Evolutionary conservation across 208 protist species (phyloP).

Genomic region (Wallacemonas collosoma): DNA sequence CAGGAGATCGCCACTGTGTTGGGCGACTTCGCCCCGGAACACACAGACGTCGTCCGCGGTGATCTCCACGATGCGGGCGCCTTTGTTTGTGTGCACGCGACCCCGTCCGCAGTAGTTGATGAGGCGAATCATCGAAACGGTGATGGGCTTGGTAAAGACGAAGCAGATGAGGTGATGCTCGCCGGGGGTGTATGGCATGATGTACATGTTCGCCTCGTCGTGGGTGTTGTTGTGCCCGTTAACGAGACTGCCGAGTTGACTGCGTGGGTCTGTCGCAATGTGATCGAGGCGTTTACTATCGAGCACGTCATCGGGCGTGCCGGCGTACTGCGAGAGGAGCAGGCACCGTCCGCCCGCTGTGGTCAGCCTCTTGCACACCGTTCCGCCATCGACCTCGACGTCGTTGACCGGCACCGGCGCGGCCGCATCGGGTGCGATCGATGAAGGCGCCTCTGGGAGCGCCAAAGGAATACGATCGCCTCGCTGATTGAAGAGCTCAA

Average conservation of each 20-base stretch:
- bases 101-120: slow-evolving; percentile 92
- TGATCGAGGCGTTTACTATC: slow-evolving; percentile 16
- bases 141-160: slow-evolving; percentile 48
- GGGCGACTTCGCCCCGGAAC: slow-evolving; percentile 83
- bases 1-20: slow-evolving; percentile 46
- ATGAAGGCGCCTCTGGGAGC: slow-evolving; percentile 3
- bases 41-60: slow-evolving; percentile 68
- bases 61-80: slow-evolving; percentile 81
- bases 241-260: slow-evolving; percentile 77
- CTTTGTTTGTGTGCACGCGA: slow-evolving; percentile 84
- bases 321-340: slow-evolving; percentile 31
- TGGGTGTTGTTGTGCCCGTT: slow-evolving; percentile 74
- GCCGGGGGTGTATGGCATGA: slow-evolving; percentile 76
- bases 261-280: slow-evolving; percentile 26
- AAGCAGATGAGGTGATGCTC: slow-evolving; percentile 72
- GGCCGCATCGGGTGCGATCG: background rate
- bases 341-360: background rate
- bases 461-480: slow-evolving; percentile 58
- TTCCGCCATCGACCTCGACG: slow-evolving; percentile 3
- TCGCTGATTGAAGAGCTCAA: slow-evolving; percentile 88
- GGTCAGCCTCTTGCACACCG: slow-evolving; percentile 2
- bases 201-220: slow-evolving; percentile 86
- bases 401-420: slow-evolving; percentile 1
- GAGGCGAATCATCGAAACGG: slow-evolving; percentile 80
- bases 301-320: slow-evolving; percentile 25